These are phyloP conservation scores for Cryptococcus sp. DNA, from an alignment of 1,284 basidiomycete genomes.

Conservation along the genomic window DNA sequence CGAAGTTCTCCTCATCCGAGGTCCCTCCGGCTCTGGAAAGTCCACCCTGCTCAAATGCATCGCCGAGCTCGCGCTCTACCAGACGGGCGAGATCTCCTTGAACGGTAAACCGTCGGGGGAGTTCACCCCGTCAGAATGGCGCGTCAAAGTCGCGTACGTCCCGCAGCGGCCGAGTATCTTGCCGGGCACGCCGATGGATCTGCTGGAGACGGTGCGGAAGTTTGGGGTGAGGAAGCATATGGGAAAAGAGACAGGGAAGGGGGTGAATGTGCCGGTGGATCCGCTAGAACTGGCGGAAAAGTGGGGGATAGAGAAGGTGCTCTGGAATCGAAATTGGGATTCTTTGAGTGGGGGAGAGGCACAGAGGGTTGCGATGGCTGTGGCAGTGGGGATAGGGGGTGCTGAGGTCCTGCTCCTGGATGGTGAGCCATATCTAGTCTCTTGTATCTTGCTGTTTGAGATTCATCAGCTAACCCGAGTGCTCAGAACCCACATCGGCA, in stretches of 20 bases:
- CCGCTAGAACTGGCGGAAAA: conserved; percentile 59
- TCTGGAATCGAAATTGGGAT: conserved; percentile 75
- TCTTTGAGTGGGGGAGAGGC: conserved; percentile 77
- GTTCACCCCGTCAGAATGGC: conserved; percentile 65
- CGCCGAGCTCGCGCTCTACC: conserved; percentile 69
- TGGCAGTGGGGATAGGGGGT: conserved; percentile 65
- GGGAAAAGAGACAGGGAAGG: conserved; percentile 1
- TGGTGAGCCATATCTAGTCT: conserved; percentile 55
- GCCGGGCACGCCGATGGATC: conserved; percentile 71
- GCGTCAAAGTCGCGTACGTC: conserved; percentile 74
- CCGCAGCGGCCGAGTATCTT: conserved; percentile 79
- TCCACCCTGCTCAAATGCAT: conserved; percentile 63
- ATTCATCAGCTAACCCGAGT: background rate
- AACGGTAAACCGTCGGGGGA: conserved; percentile 58
- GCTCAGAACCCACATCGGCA: conserved; percentile 77
- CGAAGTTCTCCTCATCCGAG: conserved; percentile 10
- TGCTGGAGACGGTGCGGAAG: conserved; percentile 58
- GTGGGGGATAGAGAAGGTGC: conserved; percentile 64
- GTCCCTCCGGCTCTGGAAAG: conserved; percentile 10
- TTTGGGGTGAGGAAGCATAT: conserved; percentile 48
- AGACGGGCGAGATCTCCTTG: conserved; percentile 61
- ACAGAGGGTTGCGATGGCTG: conserved; percentile 72
- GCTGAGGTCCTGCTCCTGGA: conserved; percentile 80
- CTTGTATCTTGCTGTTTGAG: background rate
- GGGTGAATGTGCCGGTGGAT: conserved; percentile 35